Conservation (phyloP, 768 basidiomycete genomes). For the Termitomyces sp. region DNA sequence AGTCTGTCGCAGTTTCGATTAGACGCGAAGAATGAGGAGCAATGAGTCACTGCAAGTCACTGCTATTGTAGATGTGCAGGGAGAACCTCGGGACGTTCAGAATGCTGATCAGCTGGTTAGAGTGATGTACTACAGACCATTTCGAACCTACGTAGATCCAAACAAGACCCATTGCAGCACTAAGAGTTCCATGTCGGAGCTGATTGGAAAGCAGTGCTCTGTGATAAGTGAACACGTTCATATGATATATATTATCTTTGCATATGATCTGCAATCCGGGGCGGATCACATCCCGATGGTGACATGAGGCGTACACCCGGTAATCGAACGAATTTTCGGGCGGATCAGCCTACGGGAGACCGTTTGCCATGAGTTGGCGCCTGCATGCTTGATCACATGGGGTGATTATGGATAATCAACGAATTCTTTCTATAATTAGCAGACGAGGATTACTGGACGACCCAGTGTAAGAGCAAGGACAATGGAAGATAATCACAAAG, state of each 20-base stretch:
- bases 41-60: background rate
- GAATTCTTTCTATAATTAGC: background rate
- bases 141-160: background rate
- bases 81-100: background rate
- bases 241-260: background rate
- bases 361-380: slow-evolving; percentile 1
- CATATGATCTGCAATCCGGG: background rate
- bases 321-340: background rate
- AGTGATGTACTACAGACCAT: background rate
- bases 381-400: slow-evolving; percentile 1
- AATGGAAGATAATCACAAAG: background rate
- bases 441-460: background rate
- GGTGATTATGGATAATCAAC: background rate
- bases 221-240: background rate
- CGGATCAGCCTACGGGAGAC: background rate
- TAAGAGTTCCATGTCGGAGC: slow-evolving; percentile 3
- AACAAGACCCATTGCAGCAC: background rate
- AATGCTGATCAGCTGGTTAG: background rate
- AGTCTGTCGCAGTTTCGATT: background rate
- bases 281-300: background rate
- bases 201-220: background rate
- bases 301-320: background rate
- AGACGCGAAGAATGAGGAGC: background rate
- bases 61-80: background rate
- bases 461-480: background rate